Evolutionary conservation across 2,329 filamentous ascomycete species (phyloP), one percentile per base, ranked within the genome.

Genomic region (Fusarium falciforme): DNA sequence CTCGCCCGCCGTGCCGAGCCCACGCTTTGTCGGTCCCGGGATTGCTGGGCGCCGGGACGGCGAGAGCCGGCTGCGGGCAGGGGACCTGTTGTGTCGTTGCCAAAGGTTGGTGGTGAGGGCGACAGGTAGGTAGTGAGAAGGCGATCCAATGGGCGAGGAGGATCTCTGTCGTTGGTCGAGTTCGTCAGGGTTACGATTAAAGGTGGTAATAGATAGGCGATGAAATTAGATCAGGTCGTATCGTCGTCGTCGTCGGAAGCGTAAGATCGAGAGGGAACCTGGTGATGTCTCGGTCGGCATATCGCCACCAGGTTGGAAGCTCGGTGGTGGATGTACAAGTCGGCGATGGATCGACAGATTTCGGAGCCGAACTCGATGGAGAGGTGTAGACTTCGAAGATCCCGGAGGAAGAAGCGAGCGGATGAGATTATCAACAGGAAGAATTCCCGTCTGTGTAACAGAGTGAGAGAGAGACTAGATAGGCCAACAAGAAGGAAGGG

Each of bases 1-100:
- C 59, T 78, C 60, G 84, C 83, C 80, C 80, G 83, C 57, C 64
- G 73, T 64, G 73, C 71, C 67, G 73, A 76, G 70, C 71, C 67
- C 72, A 69, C 73, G 60, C 65, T 68, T 66, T 67, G 74, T 67
- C 72, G 63, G 64, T 66, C 70, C 60, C 69, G 70, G 57, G 57
- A 60, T 58, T 33, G 29, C 11, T 52, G 55, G 42, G 58, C 55
- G 35, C 57, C 35, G 68, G 64, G 67, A 67, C 68, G 72, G 65
- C 72, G 67, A 67, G 66, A 75, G 72, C 72, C 67, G 72, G 69
- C 72, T 67, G 61, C 68, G 61, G 66, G 62, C 60, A 54, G 72
- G 61, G 65, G 8, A 42, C 52, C 33, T 36, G 65, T 47, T 59
- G 58, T 52, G 29, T 64, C 33, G 40, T 59, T 40, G 70, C 66